Percentiles rank a stretch among this genome's conserved stretches.
These are phyloP conservation scores for Erythrophleum ivorense DNA, from an alignment of 331 rosid genomes.

Conservation along the genomic window DNA sequence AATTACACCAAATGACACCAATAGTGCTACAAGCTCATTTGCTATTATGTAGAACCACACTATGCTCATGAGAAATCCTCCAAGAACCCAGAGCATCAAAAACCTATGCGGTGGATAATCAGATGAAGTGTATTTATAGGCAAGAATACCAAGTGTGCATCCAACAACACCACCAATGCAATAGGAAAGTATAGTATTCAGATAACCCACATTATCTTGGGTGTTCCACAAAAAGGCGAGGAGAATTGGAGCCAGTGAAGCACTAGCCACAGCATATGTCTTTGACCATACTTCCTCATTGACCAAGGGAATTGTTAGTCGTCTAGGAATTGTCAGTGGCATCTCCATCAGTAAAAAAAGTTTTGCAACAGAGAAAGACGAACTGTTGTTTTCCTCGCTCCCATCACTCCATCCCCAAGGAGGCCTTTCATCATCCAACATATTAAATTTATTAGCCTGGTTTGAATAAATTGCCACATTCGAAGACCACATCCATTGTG, in stretches of 20 bases:
- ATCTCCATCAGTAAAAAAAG: constrained; percentile 62
- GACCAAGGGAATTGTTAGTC: constrained; percentile 84
- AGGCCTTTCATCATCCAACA: constrained; percentile 64
- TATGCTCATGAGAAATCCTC: constrained; percentile 95
- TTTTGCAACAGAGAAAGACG: constrained; percentile 50
- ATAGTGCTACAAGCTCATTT: constrained; percentile 86
- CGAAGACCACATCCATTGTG: constrained; percentile 99
- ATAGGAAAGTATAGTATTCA: constrained; percentile 55
- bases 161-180: constrained; percentile 64
- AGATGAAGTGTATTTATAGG: constrained; percentile 64
- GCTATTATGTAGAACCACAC: constrained; percentile 97
- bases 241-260: constrained; percentile 81
- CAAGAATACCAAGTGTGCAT: constrained; percentile 72
- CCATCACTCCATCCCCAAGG: constrained; percentile 98
- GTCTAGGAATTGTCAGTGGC: constrained; percentile 88
- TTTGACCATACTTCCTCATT: constrained; percentile 89
- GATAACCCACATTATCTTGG: constrained; percentile 61
- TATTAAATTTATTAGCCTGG: constrained; percentile 52
- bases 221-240: constrained; percentile 73
- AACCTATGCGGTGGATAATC: constrained; percentile 66
- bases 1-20: constrained; percentile 80
- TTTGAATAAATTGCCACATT: constrained; percentile 95
- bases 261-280: constrained; percentile 74
- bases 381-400: constrained; percentile 36
- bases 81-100: constrained; percentile 86